Conservation (phyloP, 1,284 basidiomycete genomes). For the Rhodotorula sp. region DNA sequence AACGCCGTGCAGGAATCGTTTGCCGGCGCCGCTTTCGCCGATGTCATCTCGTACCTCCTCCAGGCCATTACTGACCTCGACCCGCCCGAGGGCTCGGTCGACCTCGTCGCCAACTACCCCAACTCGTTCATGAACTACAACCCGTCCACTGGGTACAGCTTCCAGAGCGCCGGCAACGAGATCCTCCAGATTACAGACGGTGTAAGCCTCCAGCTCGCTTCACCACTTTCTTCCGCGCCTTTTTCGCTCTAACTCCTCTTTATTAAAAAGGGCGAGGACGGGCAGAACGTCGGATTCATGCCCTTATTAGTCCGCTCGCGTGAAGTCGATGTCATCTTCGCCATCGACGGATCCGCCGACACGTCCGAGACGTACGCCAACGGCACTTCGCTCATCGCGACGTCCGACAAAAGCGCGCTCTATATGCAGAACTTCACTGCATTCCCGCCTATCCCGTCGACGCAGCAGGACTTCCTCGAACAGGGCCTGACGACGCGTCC, state of each 20-base stretch:
- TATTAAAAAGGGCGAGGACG: constrained; percentile 48
- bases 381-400: constrained; percentile 54
- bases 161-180: constrained; percentile 25
- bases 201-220: too few species aligned
- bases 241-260: neutral
- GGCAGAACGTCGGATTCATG: constrained; percentile 31
- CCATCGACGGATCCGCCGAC: constrained; percentile 65
- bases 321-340: constrained; percentile 67
- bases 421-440: constrained; percentile 14
- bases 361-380: constrained; percentile 63
- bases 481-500: constrained; percentile 68
- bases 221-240: too few species aligned
- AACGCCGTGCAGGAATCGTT: constrained; percentile 44
- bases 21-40: constrained; percentile 1
- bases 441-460: constrained; percentile 65
- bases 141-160: constrained; percentile 35
- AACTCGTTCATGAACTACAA: constrained; percentile 39
- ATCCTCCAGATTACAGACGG: constrained; percentile 47
- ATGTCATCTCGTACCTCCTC: constrained; percentile 47
- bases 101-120: constrained; percentile 43
- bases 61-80: constrained; percentile 46
- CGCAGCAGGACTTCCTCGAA: constrained; percentile 60
- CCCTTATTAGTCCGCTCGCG: constrained; percentile 64
- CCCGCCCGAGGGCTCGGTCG: constrained; percentile 49
- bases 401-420: constrained; percentile 43